A percentile compares a stretch with the other conserved stretches of the same genome.
Evolutionary conservation across 169 alveolate genomes (phyloP).

Genomic region (Miamiensis avidus): DNA sequence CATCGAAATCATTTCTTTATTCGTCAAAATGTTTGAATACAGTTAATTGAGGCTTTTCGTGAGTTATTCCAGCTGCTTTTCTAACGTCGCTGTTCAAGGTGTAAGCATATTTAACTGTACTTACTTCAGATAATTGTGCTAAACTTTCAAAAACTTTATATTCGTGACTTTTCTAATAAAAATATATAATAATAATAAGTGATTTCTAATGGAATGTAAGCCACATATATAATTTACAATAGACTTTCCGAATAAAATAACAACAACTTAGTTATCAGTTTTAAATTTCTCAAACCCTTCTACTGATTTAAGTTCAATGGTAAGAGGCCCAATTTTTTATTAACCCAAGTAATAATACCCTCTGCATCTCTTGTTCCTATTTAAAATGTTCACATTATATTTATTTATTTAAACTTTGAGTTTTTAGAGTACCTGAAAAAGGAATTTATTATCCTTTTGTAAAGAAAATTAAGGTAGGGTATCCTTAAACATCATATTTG

Average conservation of each 20-base stretch:
- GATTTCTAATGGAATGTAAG: not conserved
- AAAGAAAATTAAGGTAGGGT: not conserved
- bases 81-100: not conserved
- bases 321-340: not conserved
- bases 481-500: not conserved
- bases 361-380: not conserved
- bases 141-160: not conserved
- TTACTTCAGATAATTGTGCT: not conserved
- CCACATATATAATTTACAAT: not conserved
- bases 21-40: constrained; percentile 58
- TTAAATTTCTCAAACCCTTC: not conserved
- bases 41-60: not conserved
- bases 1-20: constrained; percentile 50
- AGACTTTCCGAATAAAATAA: not conserved
- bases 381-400: too few relatives aligned
- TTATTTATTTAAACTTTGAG: too few relatives aligned
- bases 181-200: too few relatives aligned
- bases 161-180: not conserved
- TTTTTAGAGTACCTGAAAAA: not conserved
- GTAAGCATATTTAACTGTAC: not conserved
- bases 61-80: not conserved
- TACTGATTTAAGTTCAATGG: not conserved
- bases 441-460: not conserved
- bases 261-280: not conserved
- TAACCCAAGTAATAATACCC: not conserved